Evolutionary conservation across 2,329 filamentous ascomycete genomes (phyloP).

Genomic region (Penicillium concentricum): DNA sequence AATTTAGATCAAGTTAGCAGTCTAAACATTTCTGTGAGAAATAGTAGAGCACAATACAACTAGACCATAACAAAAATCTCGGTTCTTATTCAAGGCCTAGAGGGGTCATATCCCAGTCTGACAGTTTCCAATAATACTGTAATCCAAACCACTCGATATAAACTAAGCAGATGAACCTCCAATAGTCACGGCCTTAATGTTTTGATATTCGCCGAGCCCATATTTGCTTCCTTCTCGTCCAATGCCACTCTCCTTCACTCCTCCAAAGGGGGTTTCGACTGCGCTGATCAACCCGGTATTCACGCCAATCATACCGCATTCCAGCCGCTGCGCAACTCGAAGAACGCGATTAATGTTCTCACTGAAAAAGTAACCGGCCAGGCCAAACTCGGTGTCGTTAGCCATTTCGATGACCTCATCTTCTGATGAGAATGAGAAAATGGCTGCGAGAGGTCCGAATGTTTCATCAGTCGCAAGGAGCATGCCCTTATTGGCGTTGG

Average conservation of each 20-base stretch:
- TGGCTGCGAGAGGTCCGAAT: background rate
- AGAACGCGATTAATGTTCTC: background rate
- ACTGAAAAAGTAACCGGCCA: conserved; percentile 4
- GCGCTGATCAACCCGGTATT: conserved; percentile 1
- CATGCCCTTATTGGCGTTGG: background rate
- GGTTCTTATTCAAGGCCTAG: too few species aligned
- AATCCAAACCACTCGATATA: background rate
- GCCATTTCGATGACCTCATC: background rate
- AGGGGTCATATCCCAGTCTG: too few species aligned
- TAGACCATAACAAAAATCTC: too few species aligned
- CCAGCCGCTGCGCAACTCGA: background rate
- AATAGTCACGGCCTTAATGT: background rate
- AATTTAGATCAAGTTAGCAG: too few species aligned
- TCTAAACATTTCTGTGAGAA: too few species aligned
- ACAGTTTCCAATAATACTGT: background rate
- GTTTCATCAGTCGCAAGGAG: background rate
- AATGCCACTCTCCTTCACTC: too few species aligned
- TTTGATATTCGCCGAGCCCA: background rate
- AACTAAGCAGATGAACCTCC: background rate
- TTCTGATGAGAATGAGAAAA: background rate
- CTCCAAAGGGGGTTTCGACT: background rate
- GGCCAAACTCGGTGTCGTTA: background rate
- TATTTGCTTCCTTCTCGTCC: too few species aligned
- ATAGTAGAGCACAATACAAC: too few species aligned
- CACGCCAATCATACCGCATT: conserved; percentile 1